Base-by-base conservation (phyloP, 495 filamentous ascomycete species). In the Aspergillus haitiensis region DNA sequence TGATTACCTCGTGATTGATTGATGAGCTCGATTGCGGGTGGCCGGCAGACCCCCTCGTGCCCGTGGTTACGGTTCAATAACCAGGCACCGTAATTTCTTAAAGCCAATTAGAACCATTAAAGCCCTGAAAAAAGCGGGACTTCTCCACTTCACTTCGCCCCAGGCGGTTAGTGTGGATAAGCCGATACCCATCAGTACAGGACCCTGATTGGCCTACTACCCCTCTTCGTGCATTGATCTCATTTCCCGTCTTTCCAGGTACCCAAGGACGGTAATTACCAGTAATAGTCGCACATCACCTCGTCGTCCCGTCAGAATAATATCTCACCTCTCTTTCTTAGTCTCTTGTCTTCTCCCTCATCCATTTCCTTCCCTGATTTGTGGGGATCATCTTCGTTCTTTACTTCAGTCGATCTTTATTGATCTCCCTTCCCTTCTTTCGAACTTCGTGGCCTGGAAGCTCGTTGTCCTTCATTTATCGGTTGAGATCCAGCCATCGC, bases 401-500 rank as follows among this genome's bases (percentile, higher is more conserved):
- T 40, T 60, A 39, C 35, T 34, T 36, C 52, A 35, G 33, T 45
- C 48, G 47, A 49, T 58, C 44, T 42, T 46, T 59, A 53, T 51
- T 15, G 55, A 35, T 15, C 33, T 21, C 36, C 50, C n/a, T 55
- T 60, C 54, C 18, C 39, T 57, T 36, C 51, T 56, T 55, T 59
- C 40, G 40, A 40, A 33, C 35, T 57, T 42, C 55, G 60, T 58
- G 57, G 62, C 64, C 66, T 69, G 60, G 70, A 61, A 69, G 67
- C 64, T 71, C 64, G 74, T 72, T 70, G 71, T 69, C 74, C 68
- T 72, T 77, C 73, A 67, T 76, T 75, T 70, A 67, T 66, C 40
- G 60, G 58, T 57, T 53, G 44, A 47, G 36, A 35, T 48, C 63
- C 63, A 60, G 56, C 56, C 49, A 21, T 51, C 45, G 10, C 51